Evolutionary conservation across 441 rosid species (phyloP).

Genomic region (Croton laevigatus): DNA sequence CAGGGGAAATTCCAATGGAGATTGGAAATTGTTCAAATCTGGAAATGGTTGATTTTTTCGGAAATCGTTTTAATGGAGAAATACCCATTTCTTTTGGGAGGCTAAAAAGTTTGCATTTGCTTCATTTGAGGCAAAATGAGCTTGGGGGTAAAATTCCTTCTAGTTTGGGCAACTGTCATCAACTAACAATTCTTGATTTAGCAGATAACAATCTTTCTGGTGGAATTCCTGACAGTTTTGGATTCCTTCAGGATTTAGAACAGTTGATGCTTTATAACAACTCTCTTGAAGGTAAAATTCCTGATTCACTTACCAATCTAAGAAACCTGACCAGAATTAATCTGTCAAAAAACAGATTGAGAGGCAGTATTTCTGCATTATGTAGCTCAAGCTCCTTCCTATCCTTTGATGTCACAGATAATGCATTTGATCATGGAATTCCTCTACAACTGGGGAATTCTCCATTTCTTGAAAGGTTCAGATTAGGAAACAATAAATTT

Average conservation of each 20-base stretch:
- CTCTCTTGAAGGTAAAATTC: conserved; percentile 67
- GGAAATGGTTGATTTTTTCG: conserved; percentile 69
- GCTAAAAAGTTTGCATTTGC: conserved; percentile 48
- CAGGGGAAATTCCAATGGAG: conserved; percentile 72
- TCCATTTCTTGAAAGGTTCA: conserved; percentile 62
- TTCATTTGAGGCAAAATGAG: conserved; percentile 78
- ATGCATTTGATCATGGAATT: conserved; percentile 56
- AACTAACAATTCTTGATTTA: conserved; percentile 64
- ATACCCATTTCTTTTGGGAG: conserved; percentile 60
- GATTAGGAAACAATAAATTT: conserved; percentile 66
- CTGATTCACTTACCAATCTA: conserved; percentile 49
- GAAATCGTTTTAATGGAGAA: conserved; percentile 62
- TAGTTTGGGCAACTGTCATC: conserved; percentile 62
- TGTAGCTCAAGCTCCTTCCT: conserved; percentile 60
- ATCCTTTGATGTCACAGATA: conserved; percentile 77
- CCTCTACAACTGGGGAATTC: conserved; percentile 71
- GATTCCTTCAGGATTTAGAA: conserved; percentile 45
- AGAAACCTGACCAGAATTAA: conserved; percentile 73
- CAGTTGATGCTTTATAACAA: conserved; percentile 91
- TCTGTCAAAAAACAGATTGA: conserved; percentile 57
- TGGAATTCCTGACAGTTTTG: conserved; percentile 50
- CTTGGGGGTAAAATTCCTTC: conserved; percentile 64
- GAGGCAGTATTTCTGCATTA: conserved; percentile 59
- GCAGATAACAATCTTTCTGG: conserved; percentile 76
- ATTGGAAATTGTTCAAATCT: conserved; percentile 76